Conservation (phyloP, 495 filamentous ascomycete species). For the Penicillium ochrochloron region DNA sequence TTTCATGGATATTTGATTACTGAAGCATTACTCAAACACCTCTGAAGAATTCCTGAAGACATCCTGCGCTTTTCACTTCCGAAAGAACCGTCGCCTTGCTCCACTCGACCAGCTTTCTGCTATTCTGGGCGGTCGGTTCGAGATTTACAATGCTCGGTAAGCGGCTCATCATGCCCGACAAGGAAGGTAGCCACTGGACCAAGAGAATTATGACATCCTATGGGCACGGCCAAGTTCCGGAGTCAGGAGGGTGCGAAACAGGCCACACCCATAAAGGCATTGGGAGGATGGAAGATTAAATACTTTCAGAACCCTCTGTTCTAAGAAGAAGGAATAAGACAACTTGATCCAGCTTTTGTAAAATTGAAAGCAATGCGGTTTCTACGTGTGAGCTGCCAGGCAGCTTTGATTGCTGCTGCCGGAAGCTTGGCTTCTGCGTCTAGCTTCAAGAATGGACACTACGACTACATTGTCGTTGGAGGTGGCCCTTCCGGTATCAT, state of each 20-base stretch:
- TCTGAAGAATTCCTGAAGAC: background rate
- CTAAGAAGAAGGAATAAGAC: background rate
- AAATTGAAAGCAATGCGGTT: conserved; percentile 20
- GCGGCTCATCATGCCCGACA: conserved; percentile 13
- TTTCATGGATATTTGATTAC: background rate
- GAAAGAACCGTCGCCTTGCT: background rate
- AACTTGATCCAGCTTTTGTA: background rate
- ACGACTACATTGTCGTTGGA: conserved; percentile 43
- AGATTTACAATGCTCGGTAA: conserved; percentile 16
- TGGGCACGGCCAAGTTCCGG: conserved; percentile 12
- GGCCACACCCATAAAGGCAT: background rate
- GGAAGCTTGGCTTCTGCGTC: conserved; percentile 23
- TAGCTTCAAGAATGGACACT: conserved; percentile 25
- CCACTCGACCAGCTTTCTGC: background rate
- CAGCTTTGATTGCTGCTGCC: conserved; percentile 22
- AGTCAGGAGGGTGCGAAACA: conserved; percentile 1
- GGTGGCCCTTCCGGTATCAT: conserved; percentile 44
- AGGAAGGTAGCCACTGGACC: conserved; percentile 14
- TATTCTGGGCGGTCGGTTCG: conserved; percentile 3
- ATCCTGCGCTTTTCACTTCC: background rate
- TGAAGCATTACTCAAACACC: background rate
- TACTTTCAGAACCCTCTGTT: background rate
- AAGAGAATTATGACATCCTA: conserved; percentile 17
- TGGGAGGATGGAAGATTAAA: conserved; percentile 3
- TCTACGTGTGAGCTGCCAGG: conserved; percentile 8